Percentiles rank a stretch among this genome's conserved stretches.
These are phyloP conservation scores for Malassezia dermatis DNA, from an alignment of 1,284 basidiomycete genomes.

Conservation along the genomic window DNA sequence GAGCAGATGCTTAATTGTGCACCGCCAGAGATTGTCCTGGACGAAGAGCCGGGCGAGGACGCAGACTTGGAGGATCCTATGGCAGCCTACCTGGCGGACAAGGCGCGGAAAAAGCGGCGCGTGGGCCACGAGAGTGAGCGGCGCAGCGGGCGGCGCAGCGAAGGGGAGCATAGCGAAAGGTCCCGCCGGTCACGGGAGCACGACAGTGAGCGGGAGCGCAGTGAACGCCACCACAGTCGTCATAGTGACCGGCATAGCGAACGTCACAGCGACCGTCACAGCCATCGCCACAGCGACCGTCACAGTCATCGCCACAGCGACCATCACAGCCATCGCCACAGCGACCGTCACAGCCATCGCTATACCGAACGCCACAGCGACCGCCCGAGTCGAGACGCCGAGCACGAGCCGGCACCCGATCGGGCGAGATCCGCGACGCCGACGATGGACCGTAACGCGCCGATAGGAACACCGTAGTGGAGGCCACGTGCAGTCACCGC, in stretches of 20 bases:
- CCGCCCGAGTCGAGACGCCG: background rate
- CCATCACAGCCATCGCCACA: background rate
- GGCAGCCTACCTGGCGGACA: slow-evolving; percentile 61
- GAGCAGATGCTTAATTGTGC: slow-evolving; percentile 37
- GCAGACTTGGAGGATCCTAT: slow-evolving; percentile 95
- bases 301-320: background rate
- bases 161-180: background rate
- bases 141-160: background rate
- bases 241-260: background rate
- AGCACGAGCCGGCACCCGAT: background rate
- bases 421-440: slow-evolving; percentile 1
- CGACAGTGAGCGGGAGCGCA: background rate
- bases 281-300: background rate
- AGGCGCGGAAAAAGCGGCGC: background rate
- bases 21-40: slow-evolving; percentile 17
- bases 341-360: background rate
- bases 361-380: background rate
- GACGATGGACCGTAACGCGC: slow-evolving; percentile 3
- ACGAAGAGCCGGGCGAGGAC: slow-evolving; percentile 8
- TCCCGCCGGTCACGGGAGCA: background rate
- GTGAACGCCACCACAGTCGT: background rate
- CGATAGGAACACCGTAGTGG: slow-evolving; percentile 4
- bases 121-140: background rate
- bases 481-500: background rate
- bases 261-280: background rate